Evolutionary conservation across 176 grass and related monocot species (phyloP), one percentile per base, ranked within the genome.

Genomic region (Carex scoparia): DNA sequence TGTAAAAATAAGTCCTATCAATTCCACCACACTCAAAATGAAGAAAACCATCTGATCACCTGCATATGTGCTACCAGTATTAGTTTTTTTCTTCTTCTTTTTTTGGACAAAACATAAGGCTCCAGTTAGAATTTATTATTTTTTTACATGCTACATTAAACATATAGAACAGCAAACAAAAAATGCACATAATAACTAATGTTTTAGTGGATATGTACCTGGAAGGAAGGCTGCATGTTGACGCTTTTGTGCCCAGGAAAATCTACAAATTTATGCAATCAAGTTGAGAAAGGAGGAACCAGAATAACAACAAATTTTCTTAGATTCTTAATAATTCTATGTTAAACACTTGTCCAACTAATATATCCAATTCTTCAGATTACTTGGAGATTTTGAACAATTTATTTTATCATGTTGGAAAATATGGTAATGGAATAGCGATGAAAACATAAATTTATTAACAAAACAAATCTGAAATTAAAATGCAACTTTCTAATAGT

Each of bases 161-260:
- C 42, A 46, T 46, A 8, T 46, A 46, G 42, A 46, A 46, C 42
- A 46, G 7, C 42, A 0, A 46, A 23, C 23, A 46, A 46, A 46
- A 7, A 46, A 46, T 6, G 6, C 5, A 23, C 42, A 46, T 8
- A 46, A 46, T 46, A 8, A 46, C 42, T 46, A 46, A 46, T 46
- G 42, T 23, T 46, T 6, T 44, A 3, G 19, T 28, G 5, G 4
- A 27, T 84, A 92, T 91, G 33, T 84, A 92, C 94, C 94, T 88
- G 94, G 88, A 86, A 94, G 86, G 85, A 97, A 89, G 13, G 87
- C 16, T 60, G 87, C 86, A 53, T 86, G 48, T 56, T 94, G 94
- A 3, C 90, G 92, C 79, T 85, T 92, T 85, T 97, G 94, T 57
- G 92, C 85, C 92, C 94, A 97, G 3, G 94, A 97, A 69, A 97